Evolutionary conservation across 768 basidiomycete species (phyloP).

Genomic region (Russula compacta): DNA sequence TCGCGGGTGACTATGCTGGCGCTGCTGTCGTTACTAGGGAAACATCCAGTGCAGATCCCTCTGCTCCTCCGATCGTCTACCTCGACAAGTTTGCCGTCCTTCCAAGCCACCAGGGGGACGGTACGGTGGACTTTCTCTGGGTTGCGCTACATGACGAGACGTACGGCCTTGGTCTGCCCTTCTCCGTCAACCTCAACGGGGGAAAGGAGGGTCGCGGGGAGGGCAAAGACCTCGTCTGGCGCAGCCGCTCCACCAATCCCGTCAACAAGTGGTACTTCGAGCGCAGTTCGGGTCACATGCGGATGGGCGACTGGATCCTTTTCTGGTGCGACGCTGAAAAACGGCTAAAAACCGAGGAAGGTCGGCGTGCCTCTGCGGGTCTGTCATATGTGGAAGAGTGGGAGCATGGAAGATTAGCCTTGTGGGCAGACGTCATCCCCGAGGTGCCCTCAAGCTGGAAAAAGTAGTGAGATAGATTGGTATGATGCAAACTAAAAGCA

Average conservation of each 20-base stretch:
- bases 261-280: conserved; percentile 99
- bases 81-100: conserved; percentile 98
- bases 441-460: conserved; percentile 79
- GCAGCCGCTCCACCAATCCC: conserved; percentile 85
- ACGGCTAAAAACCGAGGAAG: conserved; percentile 60
- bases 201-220: conserved; percentile 83
- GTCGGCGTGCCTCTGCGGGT: conserved; percentile 51
- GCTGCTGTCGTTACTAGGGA: conserved; percentile 85
- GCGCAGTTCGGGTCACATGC: conserved; percentile 81
- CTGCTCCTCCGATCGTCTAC: conserved; percentile 61
- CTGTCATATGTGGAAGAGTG: conserved; percentile 68
- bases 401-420: conserved; percentile 60
- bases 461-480: too few relatives aligned
- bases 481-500: neutral
- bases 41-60: conserved; percentile 33
- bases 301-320: conserved; percentile 80
- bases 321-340: conserved; percentile 99
- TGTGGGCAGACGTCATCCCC: conserved; percentile 60
- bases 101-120: conserved; percentile 92
- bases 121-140: conserved; percentile 99
- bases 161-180: conserved; percentile 89
- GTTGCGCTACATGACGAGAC: conserved; percentile 97
- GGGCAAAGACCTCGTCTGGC: conserved; percentile 95
- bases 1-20: conserved; percentile 93
- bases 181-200: conserved; percentile 91